These are phyloP conservation scores for Jackrogersella multiformis DNA, from an alignment of 495 filamentous ascomycete genomes.

Conservation along the genomic window DNA sequence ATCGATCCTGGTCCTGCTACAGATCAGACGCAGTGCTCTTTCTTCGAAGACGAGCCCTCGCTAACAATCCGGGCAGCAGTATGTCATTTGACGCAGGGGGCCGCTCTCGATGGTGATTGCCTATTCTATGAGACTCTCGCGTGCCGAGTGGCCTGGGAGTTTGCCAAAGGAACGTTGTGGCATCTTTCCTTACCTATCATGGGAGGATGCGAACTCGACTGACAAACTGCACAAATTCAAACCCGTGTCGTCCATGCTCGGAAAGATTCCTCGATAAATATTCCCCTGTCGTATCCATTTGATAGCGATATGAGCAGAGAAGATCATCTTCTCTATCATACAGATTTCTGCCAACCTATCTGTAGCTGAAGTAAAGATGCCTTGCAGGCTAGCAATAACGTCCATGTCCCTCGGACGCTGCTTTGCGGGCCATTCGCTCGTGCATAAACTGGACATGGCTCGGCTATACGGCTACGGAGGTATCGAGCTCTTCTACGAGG, in stretches of 20 bases:
- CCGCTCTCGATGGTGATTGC: slow-evolving; percentile 17
- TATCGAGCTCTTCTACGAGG: slow-evolving; percentile 84
- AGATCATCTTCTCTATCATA: background rate
- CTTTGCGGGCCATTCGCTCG: slow-evolving; percentile 65
- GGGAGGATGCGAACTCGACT: background rate
- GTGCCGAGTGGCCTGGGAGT: background rate
- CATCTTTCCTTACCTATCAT: background rate
- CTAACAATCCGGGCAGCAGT: slow-evolving; percentile 15
- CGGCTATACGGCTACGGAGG: slow-evolving; percentile 70
- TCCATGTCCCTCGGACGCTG: slow-evolving; percentile 78
- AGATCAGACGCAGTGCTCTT: background rate
- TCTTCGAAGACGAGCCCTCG: background rate
- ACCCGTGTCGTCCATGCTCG: background rate
- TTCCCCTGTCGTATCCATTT: background rate
- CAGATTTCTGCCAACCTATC: background rate
- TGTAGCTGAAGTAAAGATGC: slow-evolving; percentile 38
- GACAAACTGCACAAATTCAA: background rate
- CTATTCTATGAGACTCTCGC: background rate
- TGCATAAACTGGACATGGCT: slow-evolving; percentile 72
- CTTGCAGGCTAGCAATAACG: slow-evolving; percentile 62
- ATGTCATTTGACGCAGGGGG: slow-evolving; percentile 35
- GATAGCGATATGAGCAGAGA: background rate
- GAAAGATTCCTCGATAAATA: background rate
- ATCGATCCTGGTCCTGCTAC: no score
- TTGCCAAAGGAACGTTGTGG: background rate